Evolutionary conservation across 805 yeast species (phyloP), one percentile per base, ranked within the genome.

Genomic region (Yueomyces sp.): DNA sequence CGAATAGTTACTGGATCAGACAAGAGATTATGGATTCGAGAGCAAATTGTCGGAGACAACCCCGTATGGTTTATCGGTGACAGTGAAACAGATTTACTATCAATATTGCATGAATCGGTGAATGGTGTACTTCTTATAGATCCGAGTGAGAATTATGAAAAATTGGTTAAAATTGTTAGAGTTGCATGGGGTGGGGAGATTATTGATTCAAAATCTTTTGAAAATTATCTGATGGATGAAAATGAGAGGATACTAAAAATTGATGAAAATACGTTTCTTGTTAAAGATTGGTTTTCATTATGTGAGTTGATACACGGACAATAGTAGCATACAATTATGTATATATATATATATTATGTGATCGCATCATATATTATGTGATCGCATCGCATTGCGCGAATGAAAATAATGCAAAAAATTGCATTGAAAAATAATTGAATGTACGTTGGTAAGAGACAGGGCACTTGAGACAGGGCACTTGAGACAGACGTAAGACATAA

Each of bases 1-100:
- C 26, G 39, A 5, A 36, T 56, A 26, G 31, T 60, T 26, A 52
- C 60, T 2, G 63, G 64, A 4, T 47, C 52, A 6, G 63, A 60
- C 44, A 60, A 60, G 45, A 44, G 54, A 8, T 39, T 26, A 4
- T 37, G 31, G 3, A 34, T 58, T 31, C 49, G 50, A 30, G 34
- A 32, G 9, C 40, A 26, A 9, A 27, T 5, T 19, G 6, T 3
- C 5, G 27, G 37, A 7, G n/a, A 40, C 39, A 7, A 37, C 1
- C n/a, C 37, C 3, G 12, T 45, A 19, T 59, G 62, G 62, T 60
- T 54, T 44, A 44, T 59, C 26, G 65, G 65, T 9, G 65, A 60
- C 40, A 60, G 65, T 42, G 59, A 55, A 38, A 56, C 62, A 2
- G 65, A 60, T 45, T 40, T 59, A 12, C 47, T 59, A 12, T 40